Evolutionary conservation across 2,329 filamentous ascomycete species (phyloP), one percentile per base, ranked within the genome.

Genomic region (Trichoderma atrobrunneum): DNA sequence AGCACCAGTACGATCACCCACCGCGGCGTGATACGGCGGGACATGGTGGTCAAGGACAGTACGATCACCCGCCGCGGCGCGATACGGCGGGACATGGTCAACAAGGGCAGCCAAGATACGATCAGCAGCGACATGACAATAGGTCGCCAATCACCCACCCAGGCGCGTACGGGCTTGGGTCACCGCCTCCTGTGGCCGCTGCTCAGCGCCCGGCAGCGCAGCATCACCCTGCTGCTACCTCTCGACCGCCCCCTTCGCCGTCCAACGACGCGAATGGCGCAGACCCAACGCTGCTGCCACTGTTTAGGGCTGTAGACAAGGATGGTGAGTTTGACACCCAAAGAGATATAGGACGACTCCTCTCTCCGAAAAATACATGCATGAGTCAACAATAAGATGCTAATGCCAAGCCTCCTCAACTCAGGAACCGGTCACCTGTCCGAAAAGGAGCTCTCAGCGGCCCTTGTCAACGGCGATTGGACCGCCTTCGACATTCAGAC

Each of bases 381-480:
- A 43, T 57, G 24, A 34, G 30, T 26, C 7, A 12, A 11, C 28
- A 36, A 18, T 7, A 16, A 28, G 30, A n/a, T 26, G 24, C 51
- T 61, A n/a, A 71, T 51, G 5, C 7, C 24, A 21, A 7, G 7
- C 30, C n/a, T 24, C 39, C 30, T 28, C 16, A 8, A 24, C 21
- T 6, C 80, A 89, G 91, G 90, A 71, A 94, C 88, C 66, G 95
- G 95, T 24, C 90, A 94, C 75, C 88, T 99, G 61, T 94, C 92
- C 3, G 95, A 97, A 82, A 87, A 87, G 66, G 95, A 98, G 82
- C 90, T 99, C 56, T 92, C 93, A 11, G 91, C 93, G 1, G 96
- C 96, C 24, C 90, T 99, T 7, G 95, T 98, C 73, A 99, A 99
- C 80, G 95, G 95, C 70, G 96, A 99, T 86, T 98, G 93, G 89